A percentile compares a stretch with the other conserved stretches of the same genome.
Conservation (phyloP, 2,329 filamentous ascomycete species). For the Madurella mycetomatis region DNA sequence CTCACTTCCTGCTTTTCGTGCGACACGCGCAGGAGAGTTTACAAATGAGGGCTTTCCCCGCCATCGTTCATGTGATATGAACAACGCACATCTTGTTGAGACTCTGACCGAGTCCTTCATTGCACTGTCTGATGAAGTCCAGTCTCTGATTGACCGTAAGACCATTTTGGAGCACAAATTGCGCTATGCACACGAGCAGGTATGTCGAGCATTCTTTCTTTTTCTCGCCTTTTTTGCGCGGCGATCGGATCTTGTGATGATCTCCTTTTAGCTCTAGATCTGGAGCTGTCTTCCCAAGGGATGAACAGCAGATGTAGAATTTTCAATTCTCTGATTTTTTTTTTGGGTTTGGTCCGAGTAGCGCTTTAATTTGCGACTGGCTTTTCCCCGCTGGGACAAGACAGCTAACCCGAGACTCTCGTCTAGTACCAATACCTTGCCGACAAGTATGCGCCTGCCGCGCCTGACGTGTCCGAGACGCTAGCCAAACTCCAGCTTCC, state of each 20-base stretch:
- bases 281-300: constrained; percentile 46
- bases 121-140: constrained; percentile 60
- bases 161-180: constrained; percentile 64
- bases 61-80: constrained; percentile 36
- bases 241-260: constrained; percentile 33
- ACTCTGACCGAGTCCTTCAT: constrained; percentile 61
- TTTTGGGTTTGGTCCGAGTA: not conserved
- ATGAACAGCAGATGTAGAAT: constrained; percentile 23
- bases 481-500: constrained; percentile 63
- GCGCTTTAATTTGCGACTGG: not conserved
- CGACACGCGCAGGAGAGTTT: constrained; percentile 9
- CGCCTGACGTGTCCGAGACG: constrained; percentile 62
- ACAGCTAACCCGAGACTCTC: constrained; percentile 17
- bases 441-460: constrained; percentile 63
- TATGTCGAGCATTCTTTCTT: constrained; percentile 32
- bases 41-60: constrained; percentile 15
- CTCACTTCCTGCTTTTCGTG: not conserved
- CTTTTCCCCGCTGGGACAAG: constrained; percentile 9
- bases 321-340: constrained; percentile 19
- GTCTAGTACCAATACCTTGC: constrained; percentile 59
- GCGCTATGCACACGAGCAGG: constrained; percentile 62
- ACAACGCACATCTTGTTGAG: constrained; percentile 44
- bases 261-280: constrained; percentile 75
- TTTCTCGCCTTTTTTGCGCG: constrained; percentile 2
- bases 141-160: constrained; percentile 59